Conservation (phyloP, 2,329 filamentous ascomycete species). For the Verticillium tricorpus region DNA sequence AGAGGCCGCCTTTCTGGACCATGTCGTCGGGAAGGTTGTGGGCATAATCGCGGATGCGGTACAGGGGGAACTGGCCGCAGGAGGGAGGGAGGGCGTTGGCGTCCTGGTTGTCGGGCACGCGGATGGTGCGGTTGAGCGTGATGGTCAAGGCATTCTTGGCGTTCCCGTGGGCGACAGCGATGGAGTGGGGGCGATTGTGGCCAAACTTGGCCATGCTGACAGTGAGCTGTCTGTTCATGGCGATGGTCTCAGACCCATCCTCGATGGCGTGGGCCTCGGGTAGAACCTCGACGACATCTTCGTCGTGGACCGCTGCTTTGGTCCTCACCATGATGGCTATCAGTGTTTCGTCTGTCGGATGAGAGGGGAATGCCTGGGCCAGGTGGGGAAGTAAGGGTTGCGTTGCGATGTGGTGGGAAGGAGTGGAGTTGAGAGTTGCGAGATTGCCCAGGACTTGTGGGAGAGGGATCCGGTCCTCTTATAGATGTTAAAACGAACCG, state of each 20-base stretch:
- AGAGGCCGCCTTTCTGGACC: conserved; percentile 34
- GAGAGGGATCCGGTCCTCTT: neutral
- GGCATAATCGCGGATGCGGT: conserved; percentile 25
- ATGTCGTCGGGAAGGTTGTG: conserved; percentile 27
- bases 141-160: conserved; percentile 21
- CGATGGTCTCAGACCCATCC: neutral
- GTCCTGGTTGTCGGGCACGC: conserved; percentile 33
- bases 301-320: neutral
- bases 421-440: neutral
- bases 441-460: neutral
- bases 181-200: neutral
- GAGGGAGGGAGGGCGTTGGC: conserved; percentile 26
- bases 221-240: conserved; percentile 5
- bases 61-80: conserved; percentile 33
- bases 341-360: no score
- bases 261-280: conserved; percentile 5
- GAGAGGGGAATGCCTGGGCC: no score
- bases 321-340: neutral
- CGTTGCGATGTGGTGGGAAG: neutral
- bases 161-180: conserved; percentile 6
- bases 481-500: neutral
- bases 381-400: neutral
- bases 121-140: conserved; percentile 33
- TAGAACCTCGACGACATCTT: conserved; percentile 8
- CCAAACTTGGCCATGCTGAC: conserved; percentile 1